These are phyloP conservation scores for Salix brachista DNA, from an alignment of 345 rosid genomes.

Conservation along the genomic window DNA sequence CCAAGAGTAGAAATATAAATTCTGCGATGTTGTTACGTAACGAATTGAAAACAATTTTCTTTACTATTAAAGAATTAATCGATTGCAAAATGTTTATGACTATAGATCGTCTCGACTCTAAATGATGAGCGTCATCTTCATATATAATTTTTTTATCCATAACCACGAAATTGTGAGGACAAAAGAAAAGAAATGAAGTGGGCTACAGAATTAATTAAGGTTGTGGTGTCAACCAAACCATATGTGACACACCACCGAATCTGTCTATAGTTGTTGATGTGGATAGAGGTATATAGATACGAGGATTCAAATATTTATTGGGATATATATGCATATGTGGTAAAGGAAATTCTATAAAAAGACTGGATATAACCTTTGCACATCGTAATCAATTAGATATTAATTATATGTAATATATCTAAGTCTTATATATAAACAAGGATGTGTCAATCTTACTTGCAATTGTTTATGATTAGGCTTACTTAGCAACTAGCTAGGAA, in stretches of 20 bases:
- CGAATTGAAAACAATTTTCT: not conserved
- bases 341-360: not conserved
- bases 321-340: not conserved
- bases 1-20: not conserved
- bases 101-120: no score
- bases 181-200: slow-evolving; percentile 13
- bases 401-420: not conserved
- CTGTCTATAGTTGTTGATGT: not conserved
- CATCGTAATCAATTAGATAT: not conserved
- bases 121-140: no score
- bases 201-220: slow-evolving; percentile 5
- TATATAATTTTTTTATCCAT: no score
- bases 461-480: not conserved
- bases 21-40: not conserved
- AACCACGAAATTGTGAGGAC: not conserved
- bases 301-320: not conserved
- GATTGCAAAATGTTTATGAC: not conserved
- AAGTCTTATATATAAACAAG: slow-evolving; percentile 1
- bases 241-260: not conserved
- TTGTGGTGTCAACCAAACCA: slow-evolving; percentile 19
- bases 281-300: not conserved
- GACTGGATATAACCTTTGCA: not conserved
- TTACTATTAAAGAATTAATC: not conserved
- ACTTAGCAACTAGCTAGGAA: not conserved
- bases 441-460: not conserved